Conservation (phyloP, 2,329 filamentous ascomycete genomes). For the Emericellopsis cladophorae region DNA sequence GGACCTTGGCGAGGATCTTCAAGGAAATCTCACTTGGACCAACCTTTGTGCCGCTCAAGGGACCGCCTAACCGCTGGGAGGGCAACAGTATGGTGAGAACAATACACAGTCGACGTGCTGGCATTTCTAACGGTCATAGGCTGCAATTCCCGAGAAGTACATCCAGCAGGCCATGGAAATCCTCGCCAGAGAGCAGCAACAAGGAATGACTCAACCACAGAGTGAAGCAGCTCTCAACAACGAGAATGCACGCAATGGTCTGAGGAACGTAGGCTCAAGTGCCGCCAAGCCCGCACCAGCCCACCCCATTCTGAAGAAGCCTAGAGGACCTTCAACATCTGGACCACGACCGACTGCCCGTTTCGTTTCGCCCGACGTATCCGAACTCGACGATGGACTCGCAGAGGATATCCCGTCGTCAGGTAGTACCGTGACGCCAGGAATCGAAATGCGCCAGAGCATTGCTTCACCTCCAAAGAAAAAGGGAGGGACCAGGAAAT, state of each 20-base stretch:
- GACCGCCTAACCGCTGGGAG: constrained; percentile 40
- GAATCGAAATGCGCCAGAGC: constrained; percentile 14
- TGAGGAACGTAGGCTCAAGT: constrained; percentile 20
- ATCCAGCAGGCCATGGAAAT: constrained; percentile 11
- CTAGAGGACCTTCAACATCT: constrained; percentile 36
- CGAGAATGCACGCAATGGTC: constrained; percentile 3
- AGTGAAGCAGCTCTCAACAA: constrained; percentile 1
- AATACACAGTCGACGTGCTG: not conserved
- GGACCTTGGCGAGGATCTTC: constrained; percentile 40
- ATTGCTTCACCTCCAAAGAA: constrained; percentile 14
- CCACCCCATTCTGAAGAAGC: constrained; percentile 49
- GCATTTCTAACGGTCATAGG: constrained; percentile 7
- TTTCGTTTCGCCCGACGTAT: constrained; percentile 42
- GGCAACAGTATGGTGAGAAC: constrained; percentile 12
- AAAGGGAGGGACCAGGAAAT: constrained; percentile 20
- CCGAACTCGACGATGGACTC: constrained; percentile 26
- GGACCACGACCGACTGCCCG: constrained; percentile 46
- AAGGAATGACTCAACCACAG: not conserved
- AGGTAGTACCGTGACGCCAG: constrained; percentile 21
- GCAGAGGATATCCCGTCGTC: constrained; percentile 23
- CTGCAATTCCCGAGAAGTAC: constrained; percentile 8
- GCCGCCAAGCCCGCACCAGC: constrained; percentile 30
- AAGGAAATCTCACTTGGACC: constrained; percentile 44
- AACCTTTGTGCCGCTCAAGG: constrained; percentile 41
- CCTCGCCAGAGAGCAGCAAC: constrained; percentile 8